Evolutionary conservation across 2,329 filamentous ascomycete genomes (phyloP).

Genomic region (Fusarium brachygibbosum): DNA sequence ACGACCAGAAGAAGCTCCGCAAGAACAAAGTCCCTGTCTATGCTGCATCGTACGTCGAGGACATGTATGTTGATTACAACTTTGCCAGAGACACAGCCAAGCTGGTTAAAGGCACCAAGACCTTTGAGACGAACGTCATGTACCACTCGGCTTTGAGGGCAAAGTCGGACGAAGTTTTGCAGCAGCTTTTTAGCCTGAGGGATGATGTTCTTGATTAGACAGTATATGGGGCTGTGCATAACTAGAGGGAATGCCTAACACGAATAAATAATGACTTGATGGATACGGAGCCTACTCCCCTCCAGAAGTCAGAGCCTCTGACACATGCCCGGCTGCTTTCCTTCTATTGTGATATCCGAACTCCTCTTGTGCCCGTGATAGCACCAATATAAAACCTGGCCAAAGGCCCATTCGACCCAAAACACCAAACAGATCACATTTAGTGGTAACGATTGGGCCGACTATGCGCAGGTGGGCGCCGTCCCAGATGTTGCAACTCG

Average conservation of each 20-base stretch:
- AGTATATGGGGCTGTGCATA: not conserved
- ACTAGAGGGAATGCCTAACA: not conserved
- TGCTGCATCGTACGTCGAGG: conserved; percentile 84
- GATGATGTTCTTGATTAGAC: conserved; percentile 73
- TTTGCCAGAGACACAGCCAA: conserved; percentile 79
- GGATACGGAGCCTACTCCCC: conserved; percentile 9
- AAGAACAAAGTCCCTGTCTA: conserved; percentile 89
- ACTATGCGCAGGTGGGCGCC: conserved; percentile 4
- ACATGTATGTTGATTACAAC: conserved; percentile 91
- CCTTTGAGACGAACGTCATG: conserved; percentile 87
- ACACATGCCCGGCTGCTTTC: not conserved
- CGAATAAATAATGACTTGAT: conserved; percentile 12
- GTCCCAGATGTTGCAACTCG: conserved; percentile 25
- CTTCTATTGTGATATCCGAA: not conserved
- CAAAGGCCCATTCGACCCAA: not conserved
- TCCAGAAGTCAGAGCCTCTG: not conserved
- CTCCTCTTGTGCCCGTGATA: not conserved
- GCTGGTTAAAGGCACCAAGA: conserved; percentile 81
- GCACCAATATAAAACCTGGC: not conserved
- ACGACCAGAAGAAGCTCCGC: conserved; percentile 78
- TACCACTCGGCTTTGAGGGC: conserved; percentile 86
- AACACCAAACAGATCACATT: not conserved
- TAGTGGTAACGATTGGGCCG: conserved; percentile 3
- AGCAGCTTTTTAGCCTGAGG: conserved; percentile 80
- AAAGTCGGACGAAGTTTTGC: conserved; percentile 81